Conservation (phyloP, 2,329 filamentous ascomycete species). For the Penicillium crustosum region DNA sequence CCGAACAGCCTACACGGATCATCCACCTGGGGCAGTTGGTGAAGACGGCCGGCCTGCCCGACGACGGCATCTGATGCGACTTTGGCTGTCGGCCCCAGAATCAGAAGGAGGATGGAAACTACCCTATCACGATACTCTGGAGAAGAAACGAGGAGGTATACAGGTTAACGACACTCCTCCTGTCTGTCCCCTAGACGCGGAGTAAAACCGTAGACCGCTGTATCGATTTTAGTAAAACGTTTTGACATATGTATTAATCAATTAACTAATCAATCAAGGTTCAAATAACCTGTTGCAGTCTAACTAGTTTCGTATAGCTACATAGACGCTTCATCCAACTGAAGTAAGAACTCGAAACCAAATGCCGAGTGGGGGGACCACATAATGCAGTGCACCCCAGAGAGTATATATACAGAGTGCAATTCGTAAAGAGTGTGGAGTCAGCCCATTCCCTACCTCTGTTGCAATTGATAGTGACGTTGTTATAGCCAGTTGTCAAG, state of each 20-base stretch:
- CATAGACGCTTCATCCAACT: too few relatives aligned
- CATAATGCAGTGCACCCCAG: too few relatives aligned
- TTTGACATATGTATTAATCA: not conserved
- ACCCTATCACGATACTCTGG: slow-evolving; percentile 26
- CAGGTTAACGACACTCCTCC: slow-evolving; percentile 30
- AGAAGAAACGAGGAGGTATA: slow-evolving; percentile 32
- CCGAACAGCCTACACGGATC: slow-evolving; percentile 29
- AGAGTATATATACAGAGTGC: too few relatives aligned
- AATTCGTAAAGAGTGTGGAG: too few relatives aligned
- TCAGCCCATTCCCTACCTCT: too few relatives aligned
- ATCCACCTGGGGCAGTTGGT: slow-evolving; percentile 25
- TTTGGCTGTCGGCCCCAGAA: slow-evolving; percentile 29
- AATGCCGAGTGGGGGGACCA: too few relatives aligned
- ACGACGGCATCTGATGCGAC: slow-evolving; percentile 29
- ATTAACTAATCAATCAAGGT: too few relatives aligned
- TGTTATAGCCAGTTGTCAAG: too few relatives aligned
- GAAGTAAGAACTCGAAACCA: too few relatives aligned
- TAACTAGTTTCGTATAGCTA: too few relatives aligned
- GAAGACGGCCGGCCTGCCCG: slow-evolving; percentile 21
- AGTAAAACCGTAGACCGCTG: slow-evolving; percentile 8
- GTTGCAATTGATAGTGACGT: too few relatives aligned
- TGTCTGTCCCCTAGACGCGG: slow-evolving; percentile 28
- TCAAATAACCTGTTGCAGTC: too few relatives aligned
- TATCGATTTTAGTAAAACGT: not conserved
- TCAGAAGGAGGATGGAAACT: slow-evolving; percentile 31